These are phyloP conservation scores for Podaxis rugospora DNA, from an alignment of 768 basidiomycete species.

Conservation along the genomic window DNA sequence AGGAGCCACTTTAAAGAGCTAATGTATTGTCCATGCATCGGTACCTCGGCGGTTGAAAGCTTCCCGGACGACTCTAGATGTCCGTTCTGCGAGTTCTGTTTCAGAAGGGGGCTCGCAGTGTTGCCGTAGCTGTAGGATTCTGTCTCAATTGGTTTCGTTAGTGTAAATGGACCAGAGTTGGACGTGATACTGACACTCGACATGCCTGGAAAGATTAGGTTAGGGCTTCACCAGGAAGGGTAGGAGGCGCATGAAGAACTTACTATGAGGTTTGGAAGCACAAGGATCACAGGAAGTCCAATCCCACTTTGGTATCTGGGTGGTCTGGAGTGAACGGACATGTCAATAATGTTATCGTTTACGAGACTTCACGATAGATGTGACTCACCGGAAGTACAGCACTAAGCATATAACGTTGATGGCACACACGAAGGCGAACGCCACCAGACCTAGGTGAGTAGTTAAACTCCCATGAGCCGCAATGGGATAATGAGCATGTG, in stretches of 20 bases:
- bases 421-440: slow-evolving; percentile 26
- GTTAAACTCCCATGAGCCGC: not conserved
- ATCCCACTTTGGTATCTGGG: slow-evolving; percentile 26
- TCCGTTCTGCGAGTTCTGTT: slow-evolving; percentile 5
- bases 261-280: slow-evolving; percentile 33
- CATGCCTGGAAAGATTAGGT: slow-evolving; percentile 25
- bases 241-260: slow-evolving; percentile 5
- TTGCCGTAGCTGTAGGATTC: slow-evolving; percentile 37
- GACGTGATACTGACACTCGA: slow-evolving; percentile 23
- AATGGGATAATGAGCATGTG: not conserved
- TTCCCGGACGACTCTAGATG: slow-evolving; percentile 10
- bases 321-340: slow-evolving; percentile 20
- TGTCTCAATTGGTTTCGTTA: slow-evolving; percentile 13
- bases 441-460: slow-evolving; percentile 23
- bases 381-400: slow-evolving; percentile 29
- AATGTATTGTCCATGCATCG: not conserved
- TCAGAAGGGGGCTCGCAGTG: slow-evolving; percentile 11
- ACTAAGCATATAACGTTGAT: slow-evolving; percentile 26
- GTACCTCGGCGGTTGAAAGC: not conserved
- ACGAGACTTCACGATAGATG: not conserved
- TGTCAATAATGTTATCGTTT: not conserved
- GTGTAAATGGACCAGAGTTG: not conserved
- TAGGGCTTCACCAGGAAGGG: not conserved
- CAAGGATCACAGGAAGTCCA: slow-evolving; percentile 32
- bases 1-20: not conserved